Evolutionary conservation across 371 early-diverging fungal species (phyloP).

Genomic region (Dinochytrium kinnereticum): DNA sequence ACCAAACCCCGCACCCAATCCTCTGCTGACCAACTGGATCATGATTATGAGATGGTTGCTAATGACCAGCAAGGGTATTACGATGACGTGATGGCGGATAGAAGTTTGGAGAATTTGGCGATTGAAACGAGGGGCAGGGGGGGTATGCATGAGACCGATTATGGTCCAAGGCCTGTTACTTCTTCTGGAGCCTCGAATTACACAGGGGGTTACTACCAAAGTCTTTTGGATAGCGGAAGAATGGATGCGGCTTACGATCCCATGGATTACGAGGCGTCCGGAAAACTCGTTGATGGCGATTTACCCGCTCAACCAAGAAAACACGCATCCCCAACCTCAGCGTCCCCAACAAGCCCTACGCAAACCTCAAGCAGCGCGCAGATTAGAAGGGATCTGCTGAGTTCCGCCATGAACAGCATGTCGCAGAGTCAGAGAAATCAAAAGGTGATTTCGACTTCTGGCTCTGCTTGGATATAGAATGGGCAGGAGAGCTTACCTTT

Average conservation of each 20-base stretch:
- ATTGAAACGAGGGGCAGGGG: background rate
- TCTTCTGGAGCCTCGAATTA: background rate
- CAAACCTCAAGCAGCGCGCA: background rate
- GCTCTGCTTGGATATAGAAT: background rate
- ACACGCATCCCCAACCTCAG: background rate
- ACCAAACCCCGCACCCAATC: too few species aligned
- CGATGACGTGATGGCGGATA: background rate
- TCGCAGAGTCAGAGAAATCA: background rate
- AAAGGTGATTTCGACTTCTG: background rate
- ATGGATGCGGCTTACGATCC: background rate
- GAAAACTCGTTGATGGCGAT: conserved; percentile 3
- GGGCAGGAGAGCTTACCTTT: background rate
- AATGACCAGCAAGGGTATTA: too few species aligned
- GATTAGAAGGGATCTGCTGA: conserved; percentile 3
- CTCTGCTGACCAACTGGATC: background rate
- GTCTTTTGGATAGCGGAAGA: background rate
- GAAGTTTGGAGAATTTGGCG: background rate
- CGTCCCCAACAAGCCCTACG: background rate
- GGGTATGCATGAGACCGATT: too few species aligned
- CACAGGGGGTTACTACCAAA: background rate
- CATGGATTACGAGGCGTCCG: conserved; percentile 9
- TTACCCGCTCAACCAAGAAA: conserved; percentile 8
- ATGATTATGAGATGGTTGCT: background rate
- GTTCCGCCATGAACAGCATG: background rate
- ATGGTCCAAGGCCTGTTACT: background rate